Evolutionary conservation across 176 grass and related monocot species (phyloP).

Genomic region (Carex parvula): DNA sequence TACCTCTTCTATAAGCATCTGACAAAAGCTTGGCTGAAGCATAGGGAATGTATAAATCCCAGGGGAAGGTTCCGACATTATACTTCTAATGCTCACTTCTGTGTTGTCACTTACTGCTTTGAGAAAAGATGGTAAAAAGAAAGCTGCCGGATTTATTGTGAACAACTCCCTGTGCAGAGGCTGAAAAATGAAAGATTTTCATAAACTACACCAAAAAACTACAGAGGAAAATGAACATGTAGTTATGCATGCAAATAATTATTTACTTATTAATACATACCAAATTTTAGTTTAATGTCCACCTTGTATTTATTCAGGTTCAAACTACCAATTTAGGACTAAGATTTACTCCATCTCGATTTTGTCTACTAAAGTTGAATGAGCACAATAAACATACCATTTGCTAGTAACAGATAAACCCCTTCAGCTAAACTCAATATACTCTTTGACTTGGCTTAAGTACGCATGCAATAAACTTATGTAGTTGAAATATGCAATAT

Average conservation of each 20-base stretch:
- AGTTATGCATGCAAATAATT: neutral
- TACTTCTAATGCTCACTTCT: constrained; percentile 77
- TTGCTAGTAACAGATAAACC: neutral
- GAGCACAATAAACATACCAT: neutral
- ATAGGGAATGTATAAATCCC: constrained; percentile 96
- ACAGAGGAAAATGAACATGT: neutral
- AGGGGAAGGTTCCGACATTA: constrained; percentile 76
- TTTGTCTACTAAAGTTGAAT: neutral
- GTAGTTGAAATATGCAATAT: constrained; percentile 20
- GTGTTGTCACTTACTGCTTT: constrained; percentile 72
- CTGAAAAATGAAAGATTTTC: constrained; percentile 37
- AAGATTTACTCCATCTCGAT: neutral
- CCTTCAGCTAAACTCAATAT: neutral
- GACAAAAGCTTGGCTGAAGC: constrained; percentile 76
- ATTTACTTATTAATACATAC: neutral
- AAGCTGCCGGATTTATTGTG: constrained; percentile 62
- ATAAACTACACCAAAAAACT: neutral
- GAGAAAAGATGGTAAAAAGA: constrained; percentile 79
- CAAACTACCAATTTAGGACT: neutral
- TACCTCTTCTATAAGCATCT: constrained; percentile 94
- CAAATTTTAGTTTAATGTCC: constrained; percentile 14
- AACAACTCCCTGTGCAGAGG: constrained; percentile 83
- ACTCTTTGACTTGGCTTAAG: neutral
- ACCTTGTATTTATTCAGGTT: neutral
- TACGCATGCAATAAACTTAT: neutral